Base-by-base conservation (phyloP, 495 filamentous ascomycete genomes). In the Aspergillus olivimuriae region DNA sequence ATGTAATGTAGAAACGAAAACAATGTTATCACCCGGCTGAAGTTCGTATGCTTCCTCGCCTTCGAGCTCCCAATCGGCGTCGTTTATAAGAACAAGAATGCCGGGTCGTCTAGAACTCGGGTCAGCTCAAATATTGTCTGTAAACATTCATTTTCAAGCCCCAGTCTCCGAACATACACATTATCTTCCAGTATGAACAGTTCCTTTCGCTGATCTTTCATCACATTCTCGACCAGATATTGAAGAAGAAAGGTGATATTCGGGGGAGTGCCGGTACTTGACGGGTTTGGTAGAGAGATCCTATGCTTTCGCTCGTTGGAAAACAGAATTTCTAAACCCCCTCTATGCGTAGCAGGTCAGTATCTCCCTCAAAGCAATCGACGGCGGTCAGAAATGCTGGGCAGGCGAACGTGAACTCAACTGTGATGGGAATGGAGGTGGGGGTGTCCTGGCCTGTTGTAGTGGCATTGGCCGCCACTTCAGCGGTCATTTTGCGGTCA, bases 1-100 rank as follows among this genome's bases (percentile, higher is more conserved):
- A 62, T 99, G 92, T 22, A 99, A 73, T n/a, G 92, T 99, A 41
- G 89, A 95, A 39, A 99, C 90, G 63, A 99, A 99, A 39, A 96
- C 70, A 56, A 99, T 85, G 54, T 86, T 90, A 65, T 99, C 92
- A 18, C 79, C 74, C 17, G 70, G 58, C 63, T 90, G 81, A 42
- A 97, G 70, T 57, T 88, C 82, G 61, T 95, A 97, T 43, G 73
- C 75, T 50, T 89, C 89, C 63, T 96, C 90, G 6, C 90, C 92
- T 65, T 97, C 94, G 11, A 99, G 78, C 66, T 96, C 90, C 92
- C 92, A 99, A 59, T 99, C 92, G 32, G 86, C 84, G 52, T 99
- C 91, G 60, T 99, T 99, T 62, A 99, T 90, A 44, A 99, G 70
- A 12, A 96, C 94, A 36, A 99, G 78, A 54, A 97, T 94, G n/a